These are phyloP conservation scores for Pogostemon cablin DNA, from an alignment of 257 asterid species.

Conservation along the genomic window DNA sequence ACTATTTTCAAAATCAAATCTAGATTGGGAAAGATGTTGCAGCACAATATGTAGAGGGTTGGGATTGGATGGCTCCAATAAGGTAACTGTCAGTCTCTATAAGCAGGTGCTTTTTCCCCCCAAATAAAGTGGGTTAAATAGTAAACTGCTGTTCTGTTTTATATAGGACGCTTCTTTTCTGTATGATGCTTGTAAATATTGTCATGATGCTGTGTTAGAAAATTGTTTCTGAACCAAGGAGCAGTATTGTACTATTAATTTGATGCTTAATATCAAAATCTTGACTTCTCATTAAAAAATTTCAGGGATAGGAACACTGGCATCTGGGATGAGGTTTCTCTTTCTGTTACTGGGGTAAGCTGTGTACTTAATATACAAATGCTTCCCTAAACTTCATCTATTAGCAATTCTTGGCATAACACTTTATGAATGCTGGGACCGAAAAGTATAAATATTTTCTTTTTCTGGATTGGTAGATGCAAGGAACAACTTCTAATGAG, in stretches of 20 bases:
- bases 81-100: constrained; percentile 52
- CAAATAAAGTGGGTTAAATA: neutral
- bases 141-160: constrained; percentile 1
- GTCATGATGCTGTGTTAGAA: constrained; percentile 19
- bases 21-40: constrained; percentile 98
- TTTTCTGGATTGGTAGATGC: constrained; percentile 13
- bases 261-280: constrained; percentile 13
- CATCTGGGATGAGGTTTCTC: constrained; percentile 97
- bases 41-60: constrained; percentile 92
- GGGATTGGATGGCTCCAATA: constrained; percentile 99
- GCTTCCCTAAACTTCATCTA: constrained; percentile 9
- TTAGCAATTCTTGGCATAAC: neutral
- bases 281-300: constrained; percentile 29
- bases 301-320: constrained; percentile 98
- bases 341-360: constrained; percentile 89
- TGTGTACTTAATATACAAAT: constrained; percentile 26
- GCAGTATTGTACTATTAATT: neutral
- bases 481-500: neutral
- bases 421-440: constrained; percentile 24
- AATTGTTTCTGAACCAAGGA: neutral
- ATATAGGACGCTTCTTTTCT: constrained; percentile 3
- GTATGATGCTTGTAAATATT: constrained; percentile 5
- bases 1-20: constrained; percentile 31
- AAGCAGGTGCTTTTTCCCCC: neutral
- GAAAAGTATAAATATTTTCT: constrained; percentile 16